Conservation (phyloP, 2,329 filamentous ascomycete genomes). For the Diaporthe batatas region DNA sequence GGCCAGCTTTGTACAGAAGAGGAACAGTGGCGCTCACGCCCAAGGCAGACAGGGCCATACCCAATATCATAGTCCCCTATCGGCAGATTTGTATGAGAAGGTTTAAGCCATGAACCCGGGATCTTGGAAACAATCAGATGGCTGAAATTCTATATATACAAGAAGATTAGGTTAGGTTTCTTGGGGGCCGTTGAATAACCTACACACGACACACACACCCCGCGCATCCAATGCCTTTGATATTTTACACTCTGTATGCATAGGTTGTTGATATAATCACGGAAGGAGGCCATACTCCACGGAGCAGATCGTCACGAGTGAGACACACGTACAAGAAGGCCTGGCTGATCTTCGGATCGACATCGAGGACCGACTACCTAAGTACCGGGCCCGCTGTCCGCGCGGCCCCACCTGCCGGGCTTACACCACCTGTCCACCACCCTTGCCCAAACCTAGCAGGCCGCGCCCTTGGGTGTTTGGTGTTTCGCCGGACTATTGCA, state of each 20-base stretch:
- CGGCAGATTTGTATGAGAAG: background rate
- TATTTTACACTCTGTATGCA: background rate
- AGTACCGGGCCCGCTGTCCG: background rate
- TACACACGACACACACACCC: background rate
- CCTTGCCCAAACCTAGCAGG: background rate
- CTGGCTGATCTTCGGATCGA: conserved; percentile 10
- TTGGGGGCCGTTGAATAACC: background rate
- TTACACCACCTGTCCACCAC: background rate
- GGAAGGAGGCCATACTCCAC: no score
- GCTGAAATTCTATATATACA: background rate
- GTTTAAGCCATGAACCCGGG: background rate
- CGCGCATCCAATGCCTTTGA: conserved; percentile 5
- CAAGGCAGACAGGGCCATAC: conserved; percentile 1
- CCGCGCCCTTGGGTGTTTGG: background rate
- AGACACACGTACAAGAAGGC: background rate
- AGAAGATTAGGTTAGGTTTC: background rate
- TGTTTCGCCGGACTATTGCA: background rate
- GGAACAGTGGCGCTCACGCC: background rate
- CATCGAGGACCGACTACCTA: conserved; percentile 24
- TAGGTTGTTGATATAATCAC: background rate
- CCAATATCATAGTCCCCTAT: no score
- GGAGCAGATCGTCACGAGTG: background rate
- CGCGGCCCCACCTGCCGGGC: conserved; percentile 10
- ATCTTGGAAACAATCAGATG: background rate
- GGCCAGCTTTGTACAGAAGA: conserved; percentile 6